phyloP scores from a whole-genome alignment of 305 asterid species.

The Fraxinus ornus region DNA sequence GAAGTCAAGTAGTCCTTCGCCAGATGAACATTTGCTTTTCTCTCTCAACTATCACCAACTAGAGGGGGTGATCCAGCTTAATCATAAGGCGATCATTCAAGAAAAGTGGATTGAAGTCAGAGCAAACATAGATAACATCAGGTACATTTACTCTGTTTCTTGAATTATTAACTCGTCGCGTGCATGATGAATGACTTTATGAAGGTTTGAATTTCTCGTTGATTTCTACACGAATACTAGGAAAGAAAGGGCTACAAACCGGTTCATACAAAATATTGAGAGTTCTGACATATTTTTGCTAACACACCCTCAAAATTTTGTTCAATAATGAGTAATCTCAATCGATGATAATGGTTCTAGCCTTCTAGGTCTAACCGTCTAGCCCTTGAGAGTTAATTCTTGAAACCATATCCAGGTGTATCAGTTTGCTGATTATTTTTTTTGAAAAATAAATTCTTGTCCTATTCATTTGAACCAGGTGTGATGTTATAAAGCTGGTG shows the following conservation, averaged over 20 bases:
- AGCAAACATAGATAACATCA: conserved; percentile 69
- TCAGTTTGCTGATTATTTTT: too few relatives aligned
- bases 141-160: conserved; percentile 32
- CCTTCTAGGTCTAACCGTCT: too few relatives aligned
- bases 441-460: background rate
- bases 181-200: background rate
- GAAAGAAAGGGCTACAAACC: too few relatives aligned
- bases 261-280: too few relatives aligned
- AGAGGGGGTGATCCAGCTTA: conserved; percentile 81
- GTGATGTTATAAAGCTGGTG: conserved; percentile 62
- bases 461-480: conserved; percentile 37
- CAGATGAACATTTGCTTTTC: conserved; percentile 60
- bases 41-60: conserved; percentile 74
- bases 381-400: too few relatives aligned
- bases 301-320: too few relatives aligned
- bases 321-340: too few relatives aligned
- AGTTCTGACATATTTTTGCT: too few relatives aligned
- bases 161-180: background rate
- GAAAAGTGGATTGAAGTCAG: conserved; percentile 72
- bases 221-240: too few relatives aligned
- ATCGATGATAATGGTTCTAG: background rate
- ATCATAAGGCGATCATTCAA: conserved; percentile 42
- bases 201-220: too few relatives aligned
- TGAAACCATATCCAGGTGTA: too few relatives aligned
- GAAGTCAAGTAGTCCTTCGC: conserved; percentile 32